A percentile compares a stretch with the other conserved stretches of the same genome.
These are phyloP conservation scores for Penicillium sp. DNA, from an alignment of 2,329 filamentous ascomycete species.

Conservation along the genomic window DNA sequence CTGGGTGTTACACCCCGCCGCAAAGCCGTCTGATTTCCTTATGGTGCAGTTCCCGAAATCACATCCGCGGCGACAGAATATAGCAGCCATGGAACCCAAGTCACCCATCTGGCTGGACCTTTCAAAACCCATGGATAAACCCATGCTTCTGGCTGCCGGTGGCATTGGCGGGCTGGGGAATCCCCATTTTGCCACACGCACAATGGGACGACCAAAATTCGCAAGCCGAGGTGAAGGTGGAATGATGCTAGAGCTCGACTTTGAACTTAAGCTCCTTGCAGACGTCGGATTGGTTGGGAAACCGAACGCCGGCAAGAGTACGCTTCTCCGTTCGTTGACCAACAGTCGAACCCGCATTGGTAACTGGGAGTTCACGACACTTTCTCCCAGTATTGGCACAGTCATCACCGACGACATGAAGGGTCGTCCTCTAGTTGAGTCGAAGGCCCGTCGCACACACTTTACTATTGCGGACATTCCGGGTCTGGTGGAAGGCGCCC, in stretches of 20 bases:
- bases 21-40: constrained; percentile 67
- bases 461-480: constrained; percentile 97
- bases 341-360: constrained; percentile 87
- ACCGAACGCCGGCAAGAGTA: constrained; percentile 95
- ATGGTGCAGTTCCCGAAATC: constrained; percentile 58
- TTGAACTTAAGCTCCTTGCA: constrained; percentile 92
- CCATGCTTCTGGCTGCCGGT: constrained; percentile 81
- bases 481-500: constrained; percentile 85
- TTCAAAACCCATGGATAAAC: constrained; percentile 72
- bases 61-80: constrained; percentile 53
- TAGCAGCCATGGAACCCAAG: constrained; percentile 66
- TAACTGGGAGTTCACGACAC: constrained; percentile 94
- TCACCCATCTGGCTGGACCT: constrained; percentile 72
- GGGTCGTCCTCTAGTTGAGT: constrained; percentile 62
- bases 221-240: constrained; percentile 82
- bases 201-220: constrained; percentile 74
- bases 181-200: constrained; percentile 80
- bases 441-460: constrained; percentile 61
- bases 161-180: constrained; percentile 90
- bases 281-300: constrained; percentile 93
- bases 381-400: constrained; percentile 93
- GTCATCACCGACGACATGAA: constrained; percentile 86
- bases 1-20: constrained; percentile 83
- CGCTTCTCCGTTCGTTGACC: constrained; percentile 79
- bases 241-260: constrained; percentile 72